phyloP scores from a whole-genome alignment of 176 grass and related monocot species.

The Lolium multiflorum region DNA sequence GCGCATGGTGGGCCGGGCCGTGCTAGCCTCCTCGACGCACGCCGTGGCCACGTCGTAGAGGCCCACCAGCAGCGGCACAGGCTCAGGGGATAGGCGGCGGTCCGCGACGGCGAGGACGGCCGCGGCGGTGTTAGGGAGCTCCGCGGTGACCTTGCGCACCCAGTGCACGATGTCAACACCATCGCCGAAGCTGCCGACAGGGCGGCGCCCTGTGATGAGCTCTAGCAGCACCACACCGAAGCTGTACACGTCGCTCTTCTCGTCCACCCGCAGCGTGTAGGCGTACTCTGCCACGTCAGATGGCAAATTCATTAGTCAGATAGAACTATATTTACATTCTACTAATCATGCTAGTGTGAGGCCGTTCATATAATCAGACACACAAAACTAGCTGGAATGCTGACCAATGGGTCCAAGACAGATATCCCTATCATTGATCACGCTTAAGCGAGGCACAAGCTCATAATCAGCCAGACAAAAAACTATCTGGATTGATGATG shows the following conservation, averaged over 20 bases:
- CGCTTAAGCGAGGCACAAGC: no score
- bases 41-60: constrained; percentile 75
- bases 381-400: neutral
- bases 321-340: neutral
- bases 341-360: neutral
- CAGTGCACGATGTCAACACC: constrained; percentile 91
- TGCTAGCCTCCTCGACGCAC: constrained; percentile 82
- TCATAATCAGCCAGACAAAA: no score
- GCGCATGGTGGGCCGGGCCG: constrained; percentile 70
- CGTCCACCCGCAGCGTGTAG: constrained; percentile 78
- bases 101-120: constrained; percentile 62
- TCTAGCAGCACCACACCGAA: constrained; percentile 88
- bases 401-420: neutral
- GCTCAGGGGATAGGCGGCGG: constrained; percentile 50
- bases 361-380: neutral
- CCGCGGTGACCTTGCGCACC: constrained; percentile 71
- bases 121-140: constrained; percentile 45
- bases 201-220: constrained; percentile 70
- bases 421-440: no score
- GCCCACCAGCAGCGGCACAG: constrained; percentile 51
- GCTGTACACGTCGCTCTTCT: constrained; percentile 94
- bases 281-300: constrained; percentile 58
- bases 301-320: neutral
- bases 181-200: constrained; percentile 76
- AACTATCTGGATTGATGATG: no score